Base-by-base conservation (phyloP, 305 asterid genomes). In the Fraxinus dipetala region DNA sequence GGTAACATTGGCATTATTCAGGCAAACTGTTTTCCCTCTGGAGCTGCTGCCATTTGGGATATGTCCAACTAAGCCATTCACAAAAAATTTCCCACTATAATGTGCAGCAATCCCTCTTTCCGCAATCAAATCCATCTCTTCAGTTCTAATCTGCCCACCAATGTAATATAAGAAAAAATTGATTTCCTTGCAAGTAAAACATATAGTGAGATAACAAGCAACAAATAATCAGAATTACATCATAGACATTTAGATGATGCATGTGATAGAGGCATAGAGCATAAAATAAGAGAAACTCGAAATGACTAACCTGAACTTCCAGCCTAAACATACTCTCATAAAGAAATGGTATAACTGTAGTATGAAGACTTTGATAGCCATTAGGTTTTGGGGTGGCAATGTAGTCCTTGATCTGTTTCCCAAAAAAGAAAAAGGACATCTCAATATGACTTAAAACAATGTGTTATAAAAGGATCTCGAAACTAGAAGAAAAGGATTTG, bases 91-190 rank as follows among this genome's bases (percentile, higher is more conserved):
- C 85, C 98, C 98, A 86, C 98, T 93, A 56, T 93, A 95, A 81
- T 95, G 98, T 18, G 98, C 91, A 84, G 94, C 98, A 87, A 95
- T 95, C 87, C 98, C 98, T 88, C 98, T 91, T 86, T 93, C 92
- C 38, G 94, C 97, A 82, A 95, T 95, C 87, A 95, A 87, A 89
- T 95, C 94, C 98, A 95, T 95, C 87, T 92, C 96, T 88, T 95
- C 97, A 7, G 98, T 95, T 84, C 98, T 90, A 79, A 95, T 91
- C 97, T 93, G 91, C 83, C 84, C 86, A 83, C 34, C 84, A 81
- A 40, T 30, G 54, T 9, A 70, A 65, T 28, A 65, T 65, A 9
- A 65, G 73, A 65, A 65, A 8, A 10, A 0, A 2, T 65, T 20
- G 28, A 65, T 26, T 26, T 24, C 34, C 73, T 65, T 26, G 34